Conservation (phyloP, 2,329 filamentous ascomycete genomes). For the Epichloe typhina region DNA sequence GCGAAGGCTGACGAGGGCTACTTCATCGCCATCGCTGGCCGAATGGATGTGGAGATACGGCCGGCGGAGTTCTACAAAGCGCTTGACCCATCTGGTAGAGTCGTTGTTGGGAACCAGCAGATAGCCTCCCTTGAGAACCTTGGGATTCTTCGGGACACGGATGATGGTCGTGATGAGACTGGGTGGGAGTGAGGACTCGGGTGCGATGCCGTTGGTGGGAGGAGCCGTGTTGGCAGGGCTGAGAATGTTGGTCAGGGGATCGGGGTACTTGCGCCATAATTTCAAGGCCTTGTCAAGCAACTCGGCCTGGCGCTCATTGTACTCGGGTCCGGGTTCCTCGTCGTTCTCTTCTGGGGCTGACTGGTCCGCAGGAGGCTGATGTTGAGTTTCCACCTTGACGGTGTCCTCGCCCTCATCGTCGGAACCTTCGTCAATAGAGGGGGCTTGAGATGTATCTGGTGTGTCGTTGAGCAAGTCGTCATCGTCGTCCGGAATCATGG, state of each 20-base stretch:
- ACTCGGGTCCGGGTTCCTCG: slow-evolving; percentile 18
- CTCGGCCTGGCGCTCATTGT: slow-evolving; percentile 30
- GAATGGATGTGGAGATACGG: slow-evolving; percentile 89
- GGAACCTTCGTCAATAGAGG: slow-evolving; percentile 19
- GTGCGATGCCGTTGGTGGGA: slow-evolving; percentile 46
- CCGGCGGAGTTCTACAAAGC: slow-evolving; percentile 81
- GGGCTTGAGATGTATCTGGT: slow-evolving; percentile 37
- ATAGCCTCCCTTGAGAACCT: slow-evolving; percentile 74
- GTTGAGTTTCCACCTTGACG: slow-evolving; percentile 9
- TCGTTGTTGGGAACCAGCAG: slow-evolving; percentile 74
- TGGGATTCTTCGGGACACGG: slow-evolving; percentile 66
- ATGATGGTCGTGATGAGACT: slow-evolving; percentile 65
- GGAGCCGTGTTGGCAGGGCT: slow-evolving; percentile 52
- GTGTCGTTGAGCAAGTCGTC: slow-evolving; percentile 46
- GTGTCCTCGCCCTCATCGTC: slow-evolving; percentile 12
- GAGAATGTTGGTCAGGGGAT: slow-evolving; percentile 42
- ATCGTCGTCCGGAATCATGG: slow-evolving; percentile 39
- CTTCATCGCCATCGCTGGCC: slow-evolving; percentile 74
- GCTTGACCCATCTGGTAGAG: slow-evolving; percentile 74
- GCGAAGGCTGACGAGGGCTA: slow-evolving; percentile 75
- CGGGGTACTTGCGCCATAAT: slow-evolving; percentile 51
- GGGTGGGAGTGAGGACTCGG: slow-evolving; percentile 37
- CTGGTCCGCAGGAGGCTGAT: slow-evolving; percentile 9
- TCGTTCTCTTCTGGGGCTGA: slow-evolving; percentile 7
- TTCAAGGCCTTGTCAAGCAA: slow-evolving; percentile 44